Evolutionary conservation across 176 grass and related monocot genomes (phyloP), one percentile per base, ranked within the genome.

Genomic region (Cenchrus fungigraminus): DNA sequence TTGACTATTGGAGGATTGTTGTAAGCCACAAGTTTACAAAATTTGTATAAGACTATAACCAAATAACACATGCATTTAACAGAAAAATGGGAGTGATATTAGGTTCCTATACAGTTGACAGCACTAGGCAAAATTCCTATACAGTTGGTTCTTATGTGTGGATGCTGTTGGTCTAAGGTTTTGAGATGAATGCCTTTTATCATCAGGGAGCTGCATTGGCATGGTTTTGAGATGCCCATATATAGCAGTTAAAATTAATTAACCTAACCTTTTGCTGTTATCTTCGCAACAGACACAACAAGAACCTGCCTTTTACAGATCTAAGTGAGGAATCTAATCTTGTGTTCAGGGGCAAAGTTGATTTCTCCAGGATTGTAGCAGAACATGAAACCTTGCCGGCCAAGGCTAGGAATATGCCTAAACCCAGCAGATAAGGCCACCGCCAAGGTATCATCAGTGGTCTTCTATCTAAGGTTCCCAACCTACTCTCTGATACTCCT

Each of bases 401-500:
- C 74, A 88, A 63, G 56, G 5, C 51, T 57, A 83, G 22, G 47
- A 83, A 79, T 65, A 71, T 79, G 86, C 65, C 73, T n/a, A 51
- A 29, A 34, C 10, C 13, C 42, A 52, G 46, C 45, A 47, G 65
- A 56, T 56, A 70, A 58, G 29, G 14, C 54, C 74, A 66, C 83
- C 46, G 6, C 49, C 45, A 57, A 1, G 47, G 74, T 50, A 72
- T 16, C 74, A 12, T 3, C 68, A 0, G 19, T 15, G 16, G 43
- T 10, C 15, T 56, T 9, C 3, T 47, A 47, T 54, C 44, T 28
- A 17, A 7, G 37, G 34, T 8, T 20, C 55, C 28, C 25, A 44
- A 7, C 31, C 25, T 75, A 75, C 45, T 63, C 45, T 15, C 49
- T 49, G 65, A 25, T 25, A 25, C 25, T 25, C 25, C 20, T 25